These are phyloP conservation scores for Colletotrichum coccodes DNA, from an alignment of 2,329 filamentous ascomycete species.

Conservation along the genomic window DNA sequence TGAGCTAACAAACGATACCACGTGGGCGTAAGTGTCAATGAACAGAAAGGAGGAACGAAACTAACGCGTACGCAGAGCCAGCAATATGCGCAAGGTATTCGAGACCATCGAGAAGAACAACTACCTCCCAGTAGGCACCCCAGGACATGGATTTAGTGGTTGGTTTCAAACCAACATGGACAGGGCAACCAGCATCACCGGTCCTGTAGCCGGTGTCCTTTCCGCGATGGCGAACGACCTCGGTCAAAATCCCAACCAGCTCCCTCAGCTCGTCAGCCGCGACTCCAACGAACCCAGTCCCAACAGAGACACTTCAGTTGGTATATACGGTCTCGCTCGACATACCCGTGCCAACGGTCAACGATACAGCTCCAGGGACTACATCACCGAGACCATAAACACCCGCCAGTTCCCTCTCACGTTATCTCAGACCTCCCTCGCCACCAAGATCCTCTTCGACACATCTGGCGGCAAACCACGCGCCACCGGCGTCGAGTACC, in stretches of 20 bases:
- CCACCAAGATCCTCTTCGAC: constrained; percentile 28
- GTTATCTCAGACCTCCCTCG: constrained; percentile 21
- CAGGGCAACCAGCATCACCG: not conserved
- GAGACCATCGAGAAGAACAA: constrained; percentile 53
- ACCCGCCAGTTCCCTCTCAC: constrained; percentile 20
- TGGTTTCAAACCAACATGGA: constrained; percentile 43
- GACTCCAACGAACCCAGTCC: constrained; percentile 34
- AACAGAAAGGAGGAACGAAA: not conserved
- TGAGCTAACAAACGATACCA: not conserved
- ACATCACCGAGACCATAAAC: constrained; percentile 33
- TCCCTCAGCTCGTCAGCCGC: constrained; percentile 13
- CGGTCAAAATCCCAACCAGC: not conserved
- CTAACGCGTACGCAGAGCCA: constrained; percentile 32
- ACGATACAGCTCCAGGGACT: constrained; percentile 41
- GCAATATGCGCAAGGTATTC: constrained; percentile 54
- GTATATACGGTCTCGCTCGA: constrained; percentile 39
- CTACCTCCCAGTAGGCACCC: constrained; percentile 48
- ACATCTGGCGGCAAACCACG: not conserved
- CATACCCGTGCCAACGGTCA: constrained; percentile 41
- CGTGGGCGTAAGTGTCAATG: not conserved
- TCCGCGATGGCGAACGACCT: constrained; percentile 6
- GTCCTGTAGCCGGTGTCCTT: not conserved
- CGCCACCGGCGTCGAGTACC: constrained; percentile 26
- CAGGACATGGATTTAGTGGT: constrained; percentile 54
- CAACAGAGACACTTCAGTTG: constrained; percentile 39